Evolutionary conservation across 2,329 filamentous ascomycete species (phyloP), one percentile per base, ranked within the genome.

Genomic region (Xylaria sp.): DNA sequence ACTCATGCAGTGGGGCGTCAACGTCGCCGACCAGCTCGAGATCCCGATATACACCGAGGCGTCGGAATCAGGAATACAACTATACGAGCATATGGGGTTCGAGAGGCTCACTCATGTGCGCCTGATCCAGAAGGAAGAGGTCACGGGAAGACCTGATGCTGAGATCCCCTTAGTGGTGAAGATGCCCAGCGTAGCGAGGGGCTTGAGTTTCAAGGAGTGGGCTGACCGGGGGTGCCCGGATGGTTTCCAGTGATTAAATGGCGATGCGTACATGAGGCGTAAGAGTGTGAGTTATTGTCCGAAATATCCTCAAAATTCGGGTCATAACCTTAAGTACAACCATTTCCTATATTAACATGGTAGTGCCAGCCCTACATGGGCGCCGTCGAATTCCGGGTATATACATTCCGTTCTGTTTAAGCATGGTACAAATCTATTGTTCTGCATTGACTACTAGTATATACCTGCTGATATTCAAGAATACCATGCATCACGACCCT

Each of bases 31-130:
- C 26, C 52, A 63, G 21, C 48, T 67, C 26, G 47, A 46, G 7
- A 39, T 68, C 9, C 61, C 63, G 7, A 61, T 67, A 45, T 66
- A 66, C 37, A 52, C 62, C 22, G 63, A 67, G 38, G 39, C 62
- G 1, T 66, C 63, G 1, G 37, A 49, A 8, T 7, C 54, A 4
- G 63, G 58, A 8, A 37, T 59, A 21, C 43, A 53, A 7, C 39
- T 66, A 7, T 68, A 65, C 48, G 39, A 59, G 22, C 20, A 38
- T 2, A 21, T 61, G 22, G 60, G 64, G 1, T 67, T 66, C 34
- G 53, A 67, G 19, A 61, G 22, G 17, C 19, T 62, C 26, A 58
- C 52, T 2, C 53, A 63, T 39, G 56, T 60, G 17, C 52, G 50
- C n/a, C 44, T 67, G 22, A 45, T 64, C 38, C 59, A 67, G 18